phyloP scores from a whole-genome alignment of 139 green algal genomes.

The Tetraselmis chui region DNA sequence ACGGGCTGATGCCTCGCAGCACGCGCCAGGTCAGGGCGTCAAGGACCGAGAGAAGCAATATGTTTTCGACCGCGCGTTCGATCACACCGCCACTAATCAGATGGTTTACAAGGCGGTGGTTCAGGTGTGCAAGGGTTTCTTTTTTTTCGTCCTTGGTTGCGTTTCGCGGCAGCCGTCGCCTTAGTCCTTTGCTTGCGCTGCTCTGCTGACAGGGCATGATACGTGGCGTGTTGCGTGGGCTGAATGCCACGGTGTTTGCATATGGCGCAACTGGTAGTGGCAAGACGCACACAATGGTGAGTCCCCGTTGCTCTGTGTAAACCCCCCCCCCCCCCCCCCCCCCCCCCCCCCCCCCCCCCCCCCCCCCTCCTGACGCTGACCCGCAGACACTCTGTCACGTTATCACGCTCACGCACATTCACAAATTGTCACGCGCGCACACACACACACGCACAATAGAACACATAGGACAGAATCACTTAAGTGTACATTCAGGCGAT shows the following conservation, averaged over 20 bases:
- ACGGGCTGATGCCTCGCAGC: too few species aligned
- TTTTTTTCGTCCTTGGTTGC: too few species aligned
- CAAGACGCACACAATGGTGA: conserved; percentile 20
- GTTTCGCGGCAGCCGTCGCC: too few species aligned
- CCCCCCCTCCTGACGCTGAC: not conserved
- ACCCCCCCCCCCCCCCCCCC: too few species aligned
- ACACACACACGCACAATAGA: too few species aligned
- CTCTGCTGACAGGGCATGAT: not conserved
- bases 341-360: too few species aligned
- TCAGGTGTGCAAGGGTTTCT: not conserved
- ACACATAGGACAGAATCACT: too few species aligned
- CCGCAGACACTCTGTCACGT: too few species aligned
- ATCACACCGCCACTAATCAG: conserved; percentile 3
- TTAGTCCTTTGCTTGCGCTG: too few species aligned
- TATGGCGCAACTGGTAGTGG: conserved; percentile 13
- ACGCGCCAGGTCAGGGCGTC: not conserved
- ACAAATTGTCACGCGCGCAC: too few species aligned
- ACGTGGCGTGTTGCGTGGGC: conserved; percentile 2
- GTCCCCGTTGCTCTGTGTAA: not conserved
- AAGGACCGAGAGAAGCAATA: conserved; percentile 3
- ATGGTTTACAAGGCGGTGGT: conserved; percentile 1
- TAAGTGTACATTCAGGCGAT: too few species aligned
- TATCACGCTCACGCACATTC: too few species aligned
- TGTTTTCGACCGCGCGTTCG: conserved; percentile 9
- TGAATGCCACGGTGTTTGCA: conserved; percentile 13